Conservation (phyloP, 768 basidiomycete genomes). For the Lentinula detonsa region DNA sequence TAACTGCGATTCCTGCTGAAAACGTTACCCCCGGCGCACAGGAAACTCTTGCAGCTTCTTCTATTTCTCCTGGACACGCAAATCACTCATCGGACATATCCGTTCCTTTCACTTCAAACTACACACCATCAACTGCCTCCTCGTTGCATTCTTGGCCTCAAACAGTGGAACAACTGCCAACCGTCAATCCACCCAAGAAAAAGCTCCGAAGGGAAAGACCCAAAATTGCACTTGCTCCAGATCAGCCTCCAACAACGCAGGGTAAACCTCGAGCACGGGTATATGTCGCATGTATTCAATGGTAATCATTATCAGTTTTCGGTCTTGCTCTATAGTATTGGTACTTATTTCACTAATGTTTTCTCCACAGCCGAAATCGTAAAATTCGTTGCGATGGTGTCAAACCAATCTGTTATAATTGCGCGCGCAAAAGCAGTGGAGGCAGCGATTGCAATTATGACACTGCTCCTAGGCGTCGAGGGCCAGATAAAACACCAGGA, state of each 20-base stretch:
- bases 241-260: constrained; percentile 77
- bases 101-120: background rate
- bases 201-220: constrained; percentile 51
- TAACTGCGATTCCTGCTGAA: background rate
- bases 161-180: background rate
- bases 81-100: background rate
- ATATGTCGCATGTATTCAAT: constrained; percentile 75
- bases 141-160: background rate
- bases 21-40: background rate
- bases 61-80: background rate
- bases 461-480: constrained; percentile 65
- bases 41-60: background rate
- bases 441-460: constrained; percentile 60
- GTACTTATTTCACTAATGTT: background rate
- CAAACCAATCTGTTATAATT: constrained; percentile 73
- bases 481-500: constrained; percentile 76
- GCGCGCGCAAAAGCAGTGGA: constrained; percentile 43
- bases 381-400: constrained; percentile 84
- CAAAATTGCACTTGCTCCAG: constrained; percentile 62
- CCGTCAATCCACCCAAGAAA: constrained; percentile 8
- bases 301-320: constrained; percentile 34
- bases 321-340: background rate
- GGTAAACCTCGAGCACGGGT: constrained; percentile 73
- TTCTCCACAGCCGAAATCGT: constrained; percentile 51
- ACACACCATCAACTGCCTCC: background rate